These are phyloP conservation scores for Ceratocystis destructans DNA, from an alignment of 2,329 filamentous ascomycete genomes.

Conservation along the genomic window DNA sequence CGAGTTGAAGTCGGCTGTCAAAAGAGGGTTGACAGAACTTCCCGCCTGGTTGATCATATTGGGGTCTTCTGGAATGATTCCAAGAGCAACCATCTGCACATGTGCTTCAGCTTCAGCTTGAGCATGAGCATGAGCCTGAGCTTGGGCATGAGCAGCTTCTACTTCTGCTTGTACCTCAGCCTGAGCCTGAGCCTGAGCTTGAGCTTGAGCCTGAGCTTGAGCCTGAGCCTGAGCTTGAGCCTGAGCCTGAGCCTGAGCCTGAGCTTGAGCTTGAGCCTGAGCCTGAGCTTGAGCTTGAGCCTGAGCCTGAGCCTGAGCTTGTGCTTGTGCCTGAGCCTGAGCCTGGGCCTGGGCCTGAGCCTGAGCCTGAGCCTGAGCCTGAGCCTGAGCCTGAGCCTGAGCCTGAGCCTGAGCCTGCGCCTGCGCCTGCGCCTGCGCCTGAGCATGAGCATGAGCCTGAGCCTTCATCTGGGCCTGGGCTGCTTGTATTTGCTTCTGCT, in stretches of 20 bases:
- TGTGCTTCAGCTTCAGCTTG: constrained; percentile 18
- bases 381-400: constrained; percentile 13
- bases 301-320: constrained; percentile 18
- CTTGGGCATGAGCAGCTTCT: neutral
- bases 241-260: constrained; percentile 10
- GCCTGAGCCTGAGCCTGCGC: constrained; percentile 5
- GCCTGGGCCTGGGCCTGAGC: constrained; percentile 3
- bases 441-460: constrained; percentile 6
- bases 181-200: constrained; percentile 2
- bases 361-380: constrained; percentile 1
- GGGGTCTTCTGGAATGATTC: constrained; percentile 7
- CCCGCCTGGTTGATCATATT: neutral
- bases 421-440: constrained; percentile 1
- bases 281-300: constrained; percentile 13
- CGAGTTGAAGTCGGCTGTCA: constrained; percentile 61
- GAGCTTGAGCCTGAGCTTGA: constrained; percentile 18
- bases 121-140: neutral
- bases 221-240: constrained; percentile 12
- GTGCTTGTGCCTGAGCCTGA: neutral
- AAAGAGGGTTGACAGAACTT: constrained; percentile 50
- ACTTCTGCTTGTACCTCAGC: constrained; percentile 7
- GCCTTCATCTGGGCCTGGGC: constrained; percentile 15
- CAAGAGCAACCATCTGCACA: constrained; percentile 10
- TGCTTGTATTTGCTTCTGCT: constrained; percentile 17
- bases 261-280: constrained; percentile 8